Percentiles rank a stretch among this genome's conserved stretches.
Evolutionary conservation across 2,329 filamentous ascomycete genomes (phyloP).

Genomic region (Colletotrichum brevisporum): DNA sequence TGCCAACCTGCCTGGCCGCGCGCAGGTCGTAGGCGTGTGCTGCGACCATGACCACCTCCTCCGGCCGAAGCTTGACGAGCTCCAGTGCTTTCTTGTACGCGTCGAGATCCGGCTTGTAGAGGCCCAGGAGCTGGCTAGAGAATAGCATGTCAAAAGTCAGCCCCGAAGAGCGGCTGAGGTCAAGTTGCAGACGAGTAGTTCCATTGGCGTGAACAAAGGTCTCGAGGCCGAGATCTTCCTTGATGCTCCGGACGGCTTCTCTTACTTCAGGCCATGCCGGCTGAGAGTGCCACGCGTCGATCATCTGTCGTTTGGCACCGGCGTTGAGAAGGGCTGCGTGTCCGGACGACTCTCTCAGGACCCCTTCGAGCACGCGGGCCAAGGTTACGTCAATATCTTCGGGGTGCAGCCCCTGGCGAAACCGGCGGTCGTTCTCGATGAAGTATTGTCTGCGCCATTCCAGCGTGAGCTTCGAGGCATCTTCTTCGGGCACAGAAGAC

Average conservation of each 20-base stretch:
- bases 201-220: slow-evolving; percentile 69
- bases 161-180: slow-evolving; percentile 62
- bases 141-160: slow-evolving; percentile 66
- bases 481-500: slow-evolving; percentile 46
- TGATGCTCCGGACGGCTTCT: slow-evolving; percentile 56
- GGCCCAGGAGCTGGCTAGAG: slow-evolving; percentile 64
- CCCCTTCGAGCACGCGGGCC: slow-evolving; percentile 53
- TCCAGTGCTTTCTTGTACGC: slow-evolving; percentile 62
- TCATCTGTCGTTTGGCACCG: slow-evolving; percentile 43
- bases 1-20: slow-evolving; percentile 61
- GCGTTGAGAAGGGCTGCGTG: slow-evolving; percentile 2
- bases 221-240: slow-evolving; percentile 53
- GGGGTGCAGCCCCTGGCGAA: slow-evolving; percentile 49
- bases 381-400: slow-evolving; percentile 69
- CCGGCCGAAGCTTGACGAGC: slow-evolving; percentile 58
- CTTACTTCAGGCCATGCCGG: slow-evolving; percentile 66
- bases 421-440: slow-evolving; percentile 56
- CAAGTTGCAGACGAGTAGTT: slow-evolving; percentile 67
- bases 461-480: slow-evolving; percentile 59
- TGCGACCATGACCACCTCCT: slow-evolving; percentile 67
- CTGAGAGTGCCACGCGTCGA: slow-evolving; percentile 63
- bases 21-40: slow-evolving; percentile 68
- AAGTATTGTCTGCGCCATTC: slow-evolving; percentile 67
- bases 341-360: slow-evolving; percentile 49
- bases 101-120: slow-evolving; percentile 62